These are phyloP conservation scores for Sclerotinia borealis DNA, from an alignment of 2,329 filamentous ascomycete species.

Conservation along the genomic window DNA sequence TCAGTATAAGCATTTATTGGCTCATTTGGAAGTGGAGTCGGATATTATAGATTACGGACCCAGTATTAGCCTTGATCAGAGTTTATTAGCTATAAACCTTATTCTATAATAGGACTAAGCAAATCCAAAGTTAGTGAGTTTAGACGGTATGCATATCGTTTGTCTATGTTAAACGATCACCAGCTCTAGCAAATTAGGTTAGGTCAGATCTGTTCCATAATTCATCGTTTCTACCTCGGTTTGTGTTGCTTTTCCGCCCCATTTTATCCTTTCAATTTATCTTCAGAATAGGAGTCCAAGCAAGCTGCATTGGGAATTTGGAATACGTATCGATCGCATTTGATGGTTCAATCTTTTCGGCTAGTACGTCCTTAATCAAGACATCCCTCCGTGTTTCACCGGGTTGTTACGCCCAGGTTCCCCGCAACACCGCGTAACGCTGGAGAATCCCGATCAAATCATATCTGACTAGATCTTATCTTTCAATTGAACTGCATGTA, in stretches of 20 bases:
- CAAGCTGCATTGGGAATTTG: neutral
- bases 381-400: neutral
- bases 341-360: neutral
- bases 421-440: neutral
- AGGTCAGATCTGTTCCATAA: neutral
- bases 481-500: neutral
- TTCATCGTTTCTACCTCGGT: neutral
- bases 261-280: neutral
- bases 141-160: neutral
- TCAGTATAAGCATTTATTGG: too few relatives aligned
- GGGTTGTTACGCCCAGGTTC: neutral
- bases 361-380: neutral
- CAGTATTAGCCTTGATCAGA: too few relatives aligned
- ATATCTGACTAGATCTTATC: neutral
- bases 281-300: neutral
- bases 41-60: too few relatives aligned
- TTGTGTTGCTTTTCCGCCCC: neutral
- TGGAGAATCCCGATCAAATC: neutral
- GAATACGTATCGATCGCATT: too few relatives aligned
- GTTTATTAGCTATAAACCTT: too few relatives aligned
- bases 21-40: too few relatives aligned
- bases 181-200: neutral
- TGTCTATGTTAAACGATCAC: neutral
- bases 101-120: too few relatives aligned
- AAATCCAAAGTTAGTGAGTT: too few relatives aligned